These are phyloP conservation scores for Coemansia sp. DNA, from an alignment of 192 early-diverging fungal species.

Conservation along the genomic window DNA sequence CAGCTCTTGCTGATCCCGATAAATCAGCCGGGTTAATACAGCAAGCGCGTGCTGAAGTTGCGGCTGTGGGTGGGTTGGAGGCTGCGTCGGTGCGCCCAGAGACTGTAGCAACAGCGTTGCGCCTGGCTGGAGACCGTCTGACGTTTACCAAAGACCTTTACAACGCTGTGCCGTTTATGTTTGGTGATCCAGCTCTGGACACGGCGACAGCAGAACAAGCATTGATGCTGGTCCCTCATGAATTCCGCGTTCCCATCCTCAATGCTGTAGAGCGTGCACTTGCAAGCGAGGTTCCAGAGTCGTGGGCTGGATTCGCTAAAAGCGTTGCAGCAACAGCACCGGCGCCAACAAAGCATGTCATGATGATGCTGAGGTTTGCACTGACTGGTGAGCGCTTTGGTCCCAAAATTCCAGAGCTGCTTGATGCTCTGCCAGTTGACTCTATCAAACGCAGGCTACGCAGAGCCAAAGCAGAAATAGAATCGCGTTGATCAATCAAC, in stretches of 20 bases:
- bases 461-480: not conserved
- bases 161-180: slow-evolving; percentile 31
- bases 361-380: slow-evolving; percentile 66
- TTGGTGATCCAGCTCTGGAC: slow-evolving; percentile 29
- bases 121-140: slow-evolving; percentile 31
- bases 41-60: slow-evolving; percentile 20
- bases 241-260: slow-evolving; percentile 24
- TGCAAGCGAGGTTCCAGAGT: not conserved
- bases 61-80: not conserved
- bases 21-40: slow-evolving; percentile 2
- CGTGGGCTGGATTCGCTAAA: slow-evolving; percentile 14
- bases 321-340: slow-evolving; percentile 44
- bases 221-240: slow-evolving; percentile 16
- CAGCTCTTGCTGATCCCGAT: slow-evolving; percentile 18
- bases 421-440: slow-evolving; percentile 22
- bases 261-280: slow-evolving; percentile 7
- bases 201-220: not conserved
- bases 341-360: slow-evolving; percentile 51
- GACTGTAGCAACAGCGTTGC: slow-evolving; percentile 22
- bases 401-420: slow-evolving; percentile 36
- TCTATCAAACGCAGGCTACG: slow-evolving; percentile 13
- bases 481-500: too few species aligned
- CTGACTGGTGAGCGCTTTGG: slow-evolving; percentile 59
- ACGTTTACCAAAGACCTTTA: slow-evolving; percentile 32
- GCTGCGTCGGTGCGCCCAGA: not conserved